Evolutionary conservation across 305 asterid species (phyloP).

Genomic region (Fraxinus velutina): DNA sequence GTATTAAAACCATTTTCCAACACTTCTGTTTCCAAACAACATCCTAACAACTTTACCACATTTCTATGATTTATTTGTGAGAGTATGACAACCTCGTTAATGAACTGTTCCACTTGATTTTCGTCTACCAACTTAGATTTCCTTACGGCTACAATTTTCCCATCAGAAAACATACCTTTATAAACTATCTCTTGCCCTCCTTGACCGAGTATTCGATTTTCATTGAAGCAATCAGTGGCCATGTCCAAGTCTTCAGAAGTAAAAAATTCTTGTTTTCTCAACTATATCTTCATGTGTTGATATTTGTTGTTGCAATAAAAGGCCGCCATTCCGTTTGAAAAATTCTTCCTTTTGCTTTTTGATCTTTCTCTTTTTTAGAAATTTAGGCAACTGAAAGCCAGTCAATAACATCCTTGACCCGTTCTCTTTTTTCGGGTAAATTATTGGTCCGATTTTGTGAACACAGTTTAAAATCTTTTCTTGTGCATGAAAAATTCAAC

Average conservation of each 20-base stretch:
- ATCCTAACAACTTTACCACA: not conserved
- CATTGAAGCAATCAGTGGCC: slow-evolving; percentile 8
- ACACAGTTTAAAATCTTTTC: not conserved
- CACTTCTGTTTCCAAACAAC: not conserved
- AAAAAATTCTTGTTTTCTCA: slow-evolving; percentile 12
- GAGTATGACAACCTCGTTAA: slow-evolving; percentile 19
- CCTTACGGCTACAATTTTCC: slow-evolving; percentile 5
- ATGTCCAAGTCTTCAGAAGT: not conserved
- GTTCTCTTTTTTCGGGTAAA: not conserved
- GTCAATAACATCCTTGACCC: not conserved
- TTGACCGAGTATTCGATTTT: not conserved
- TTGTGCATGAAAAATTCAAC: not conserved
- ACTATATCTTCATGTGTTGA: not conserved
- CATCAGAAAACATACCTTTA: not conserved
- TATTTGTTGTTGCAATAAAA: not conserved
- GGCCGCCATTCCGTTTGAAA: not conserved
- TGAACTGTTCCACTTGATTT: slow-evolving; percentile 4
- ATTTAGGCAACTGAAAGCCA: not conserved
- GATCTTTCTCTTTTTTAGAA: not conserved
- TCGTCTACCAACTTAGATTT: not conserved
- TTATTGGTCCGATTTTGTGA: not conserved
- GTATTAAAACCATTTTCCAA: too few species aligned
- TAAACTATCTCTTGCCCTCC: not conserved
- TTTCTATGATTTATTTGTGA: slow-evolving; percentile 14
- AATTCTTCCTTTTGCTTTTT: not conserved